Evolutionary conservation across 306 rosid species (phyloP), one percentile per base, ranked within the genome.

Genomic region (Alnus glutinosa): DNA sequence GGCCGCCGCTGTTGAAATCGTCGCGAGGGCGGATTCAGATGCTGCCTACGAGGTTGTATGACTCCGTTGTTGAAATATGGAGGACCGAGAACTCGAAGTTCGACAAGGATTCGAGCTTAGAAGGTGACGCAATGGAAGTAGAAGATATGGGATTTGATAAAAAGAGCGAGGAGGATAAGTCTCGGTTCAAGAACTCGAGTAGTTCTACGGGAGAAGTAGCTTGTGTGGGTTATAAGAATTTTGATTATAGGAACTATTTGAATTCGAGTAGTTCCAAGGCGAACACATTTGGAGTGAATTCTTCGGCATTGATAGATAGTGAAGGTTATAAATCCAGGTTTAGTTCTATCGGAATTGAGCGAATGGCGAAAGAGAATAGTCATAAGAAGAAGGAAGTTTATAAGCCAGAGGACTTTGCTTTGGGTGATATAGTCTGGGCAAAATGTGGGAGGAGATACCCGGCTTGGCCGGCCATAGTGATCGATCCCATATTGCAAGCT

Each of bases 361-460:
- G 72, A 47, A 76, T 74, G 78, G 49, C 49, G 59, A 75, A 72
- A 54, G 80, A 47, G 71, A 83, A 81, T 75, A 68, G 66, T 71
- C 91, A 42, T 18, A 93, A 79, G 81, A 86, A 84, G 82, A 93
- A 82, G 42, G 91, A 95, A 32, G 16, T 88, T 47, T 95, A 90
- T 66, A 93, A 82, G 82, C 94, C 90, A 1, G 91, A 86, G 84
- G 98, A 95, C 77, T 95, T 95, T 83, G 86, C 97, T 59, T 81
- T 91, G 87, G 99, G 98, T 7, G 98, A 93, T 78, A 83, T 95
- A 50, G 97, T 95, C 79, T 95, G 99, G 99, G 99, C 98, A 0
- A 95, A 93, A 85, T 91, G 91, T 83, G 99, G 99, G 73, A 89
- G 92, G 88, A 90, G 92, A 72, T 95, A 85, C 78, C 99, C 99